Base-by-base conservation (phyloP, 768 basidiomycete species). In the Cubamyces sp. region DNA sequence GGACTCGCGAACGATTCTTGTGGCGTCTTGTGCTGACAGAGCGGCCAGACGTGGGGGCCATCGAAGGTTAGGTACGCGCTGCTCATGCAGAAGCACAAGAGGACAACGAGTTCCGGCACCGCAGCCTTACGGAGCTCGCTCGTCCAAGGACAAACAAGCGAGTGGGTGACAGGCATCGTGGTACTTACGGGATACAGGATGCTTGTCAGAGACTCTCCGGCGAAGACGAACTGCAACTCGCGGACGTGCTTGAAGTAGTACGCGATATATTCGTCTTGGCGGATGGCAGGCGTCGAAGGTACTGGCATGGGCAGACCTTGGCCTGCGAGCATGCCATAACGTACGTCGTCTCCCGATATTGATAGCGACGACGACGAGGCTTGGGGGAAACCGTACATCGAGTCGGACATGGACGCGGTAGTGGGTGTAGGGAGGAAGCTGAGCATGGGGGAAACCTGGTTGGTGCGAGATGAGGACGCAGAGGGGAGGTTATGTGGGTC, bases 181-280 rank as follows among this genome's bases (percentile, higher is more conserved):
- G 25, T 43, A 71, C 87, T 78, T 73, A 90, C 91, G 52, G 81
- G 79, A 70, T 86, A 87, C 64, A 88, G 85, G 59, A 85, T 78
- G 54, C 87, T 84, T 30, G 86, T 83, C 54, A 88, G 80, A 8
- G 81, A 72, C 61, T 85, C 85, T 12, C 84, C 82, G 40, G 84
- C 81, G 70, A 91, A 90, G 42, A 84, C 78, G 66, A 84, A 86
- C 68, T 91, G 86, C 60, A 86, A 76, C 66, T 82, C 83, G 21
- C 84, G 84, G 62, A 92, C 87, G 62, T 87, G 80, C 54, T 84
- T 82, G 71, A 93, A 91, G 73, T 91, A 92, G 74, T 91, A 89
- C 67, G 86, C 76, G 54, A 90, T 83, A 64, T 86, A 82, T 40
- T 86, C 82, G 57, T 82, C 79, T 66, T 85, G 60, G 82, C 42